phyloP scores from a whole-genome alignment of 2,329 filamentous ascomycete genomes.

The Cadophora malorum region DNA sequence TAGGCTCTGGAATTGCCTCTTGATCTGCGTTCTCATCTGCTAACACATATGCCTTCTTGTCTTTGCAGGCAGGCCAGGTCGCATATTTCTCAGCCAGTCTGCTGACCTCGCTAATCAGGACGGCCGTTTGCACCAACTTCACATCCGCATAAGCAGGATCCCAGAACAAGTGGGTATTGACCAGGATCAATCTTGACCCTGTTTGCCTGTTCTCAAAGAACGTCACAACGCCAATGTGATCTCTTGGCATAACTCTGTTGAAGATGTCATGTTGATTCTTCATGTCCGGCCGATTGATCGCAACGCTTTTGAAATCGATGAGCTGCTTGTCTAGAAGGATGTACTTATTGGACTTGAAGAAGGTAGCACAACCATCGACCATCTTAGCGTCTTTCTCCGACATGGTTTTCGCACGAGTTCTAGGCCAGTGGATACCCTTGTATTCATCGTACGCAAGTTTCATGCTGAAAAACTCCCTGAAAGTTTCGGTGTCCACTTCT shows the following conservation, averaged over 20 bases:
- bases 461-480: conserved; percentile 89
- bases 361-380: conserved; percentile 97
- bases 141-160: conserved; percentile 90
- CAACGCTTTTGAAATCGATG: conserved; percentile 88
- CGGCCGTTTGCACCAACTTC: conserved; percentile 94
- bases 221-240: conserved; percentile 91
- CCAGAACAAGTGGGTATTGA: conserved; percentile 96
- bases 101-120: conserved; percentile 89
- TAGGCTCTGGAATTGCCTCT: conserved; percentile 58
- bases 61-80: conserved; percentile 78
- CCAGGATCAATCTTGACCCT: conserved; percentile 89
- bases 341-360: conserved; percentile 95
- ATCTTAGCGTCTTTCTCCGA: conserved; percentile 82
- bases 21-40: conserved; percentile 51
- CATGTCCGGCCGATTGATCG: conserved; percentile 95
- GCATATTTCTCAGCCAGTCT: conserved; percentile 87
- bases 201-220: conserved; percentile 93
- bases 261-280: conserved; percentile 98
- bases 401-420: conserved; percentile 91
- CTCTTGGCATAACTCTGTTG: conserved; percentile 97
- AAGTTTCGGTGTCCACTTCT: conserved; percentile 90
- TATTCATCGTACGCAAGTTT: conserved; percentile 86
- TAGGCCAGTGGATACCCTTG: conserved; percentile 92
- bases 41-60: conserved; percentile 62
- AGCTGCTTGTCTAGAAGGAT: conserved; percentile 93